A percentile compares a stretch with the other conserved stretches of the same genome.
Conservation (phyloP, 768 basidiomycete species). For the Calocybe cyanea region DNA sequence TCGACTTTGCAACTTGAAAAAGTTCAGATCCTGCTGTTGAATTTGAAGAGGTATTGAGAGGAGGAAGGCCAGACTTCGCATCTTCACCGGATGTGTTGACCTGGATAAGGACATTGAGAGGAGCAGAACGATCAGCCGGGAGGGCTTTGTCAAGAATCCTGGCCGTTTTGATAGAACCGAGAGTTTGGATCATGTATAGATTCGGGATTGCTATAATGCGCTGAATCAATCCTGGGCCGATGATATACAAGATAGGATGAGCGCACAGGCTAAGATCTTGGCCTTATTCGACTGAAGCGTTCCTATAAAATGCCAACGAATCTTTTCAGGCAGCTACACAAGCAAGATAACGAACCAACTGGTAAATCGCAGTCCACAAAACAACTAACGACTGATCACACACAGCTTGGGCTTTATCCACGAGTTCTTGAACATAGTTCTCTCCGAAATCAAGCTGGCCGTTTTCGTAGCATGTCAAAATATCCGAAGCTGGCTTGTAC, state of each 20-base stretch:
- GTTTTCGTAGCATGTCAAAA: constrained; percentile 74
- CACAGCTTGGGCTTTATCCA: constrained; percentile 77
- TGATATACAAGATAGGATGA: neutral
- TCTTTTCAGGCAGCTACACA: constrained; percentile 74
- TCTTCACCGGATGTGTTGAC: constrained; percentile 96
- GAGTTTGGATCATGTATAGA: constrained; percentile 81
- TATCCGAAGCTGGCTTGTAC: constrained; percentile 84
- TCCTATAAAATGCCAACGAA: constrained; percentile 98
- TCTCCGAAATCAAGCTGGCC: constrained; percentile 94
- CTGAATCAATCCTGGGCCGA: no score
- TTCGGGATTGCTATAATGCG: constrained; percentile 74
- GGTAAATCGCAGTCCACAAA: no score
- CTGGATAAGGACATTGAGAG: constrained; percentile 84
- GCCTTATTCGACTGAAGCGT: constrained; percentile 91
- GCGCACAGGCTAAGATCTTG: constrained; percentile 78
- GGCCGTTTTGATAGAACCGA: constrained; percentile 80
- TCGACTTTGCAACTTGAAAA: constrained; percentile 60
- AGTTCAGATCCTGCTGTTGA: constrained; percentile 46
- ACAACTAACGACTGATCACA: constrained; percentile 9
- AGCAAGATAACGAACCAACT: neutral
- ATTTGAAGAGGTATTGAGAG: constrained; percentile 37
- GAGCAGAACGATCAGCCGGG: constrained; percentile 45
- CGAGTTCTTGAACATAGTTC: constrained; percentile 94
- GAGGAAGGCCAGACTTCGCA: constrained; percentile 80
- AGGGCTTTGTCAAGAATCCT: constrained; percentile 74